phyloP scores from a whole-genome alignment of 192 early-diverging fungal species.

The Fimicolochytrium jonesii region DNA sequence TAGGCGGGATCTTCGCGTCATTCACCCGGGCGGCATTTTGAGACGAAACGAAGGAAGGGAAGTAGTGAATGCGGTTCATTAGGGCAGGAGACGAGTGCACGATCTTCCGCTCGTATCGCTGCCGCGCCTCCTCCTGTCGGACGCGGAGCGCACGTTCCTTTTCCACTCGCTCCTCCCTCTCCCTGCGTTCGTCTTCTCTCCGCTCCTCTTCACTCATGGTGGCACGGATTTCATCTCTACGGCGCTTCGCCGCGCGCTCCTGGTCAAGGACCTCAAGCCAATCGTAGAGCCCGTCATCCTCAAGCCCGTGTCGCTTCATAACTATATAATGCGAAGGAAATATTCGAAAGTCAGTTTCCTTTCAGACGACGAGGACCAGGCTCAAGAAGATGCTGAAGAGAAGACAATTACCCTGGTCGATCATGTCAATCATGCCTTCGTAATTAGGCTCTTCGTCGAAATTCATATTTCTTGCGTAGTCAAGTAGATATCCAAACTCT shows the following conservation, averaged over 20 bases:
- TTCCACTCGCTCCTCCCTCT: slow-evolving; percentile 15
- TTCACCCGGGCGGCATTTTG: background rate
- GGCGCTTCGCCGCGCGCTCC: slow-evolving; percentile 12
- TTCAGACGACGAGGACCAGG: background rate
- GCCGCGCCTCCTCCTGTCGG: slow-evolving; percentile 9
- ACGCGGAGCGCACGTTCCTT: slow-evolving; percentile 1
- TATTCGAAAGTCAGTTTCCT: background rate
- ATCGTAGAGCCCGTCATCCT: slow-evolving; percentile 91
- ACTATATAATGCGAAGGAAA: slow-evolving; percentile 21
- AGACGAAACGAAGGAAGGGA: slow-evolving; percentile 7
- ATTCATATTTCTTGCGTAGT: slow-evolving; percentile 83
- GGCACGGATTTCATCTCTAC: slow-evolving; percentile 10
- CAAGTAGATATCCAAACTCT: slow-evolving; percentile 87
- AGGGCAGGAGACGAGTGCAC: slow-evolving; percentile 4
- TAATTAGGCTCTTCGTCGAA: slow-evolving; percentile 99
- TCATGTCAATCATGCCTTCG: slow-evolving; percentile 81
- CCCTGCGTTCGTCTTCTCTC: slow-evolving; percentile 13
- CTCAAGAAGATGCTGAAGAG: background rate
- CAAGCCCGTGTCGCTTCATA: slow-evolving; percentile 52
- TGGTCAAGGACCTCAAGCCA: slow-evolving; percentile 73
- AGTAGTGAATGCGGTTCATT: slow-evolving; percentile 2
- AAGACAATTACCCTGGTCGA: slow-evolving; percentile 65
- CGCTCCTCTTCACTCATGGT: slow-evolving; percentile 12
- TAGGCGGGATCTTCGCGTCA: background rate
- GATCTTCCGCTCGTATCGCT: slow-evolving; percentile 10